phyloP scores from a whole-genome alignment of 768 basidiomycete species.

The Heimioporus sp. region DNA sequence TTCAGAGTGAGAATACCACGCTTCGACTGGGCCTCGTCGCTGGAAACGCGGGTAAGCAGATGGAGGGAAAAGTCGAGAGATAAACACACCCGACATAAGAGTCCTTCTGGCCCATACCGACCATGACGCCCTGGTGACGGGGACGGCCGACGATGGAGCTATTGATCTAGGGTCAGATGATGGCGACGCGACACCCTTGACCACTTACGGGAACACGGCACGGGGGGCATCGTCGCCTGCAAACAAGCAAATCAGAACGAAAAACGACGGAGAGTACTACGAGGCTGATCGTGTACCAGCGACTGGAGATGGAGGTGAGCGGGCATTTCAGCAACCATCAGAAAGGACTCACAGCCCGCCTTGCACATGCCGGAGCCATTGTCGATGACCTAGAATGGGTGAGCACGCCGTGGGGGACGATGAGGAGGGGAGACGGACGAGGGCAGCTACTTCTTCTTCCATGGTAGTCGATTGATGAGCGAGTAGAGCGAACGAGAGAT shows the following conservation, averaged over 20 bases:
- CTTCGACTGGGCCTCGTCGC: conserved; percentile 92
- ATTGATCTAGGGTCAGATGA: conserved; percentile 12
- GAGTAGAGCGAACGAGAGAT: conserved; percentile 13
- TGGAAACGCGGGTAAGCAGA: conserved; percentile 28
- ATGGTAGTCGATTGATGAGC: conserved; percentile 35
- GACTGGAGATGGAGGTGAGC: conserved; percentile 41
- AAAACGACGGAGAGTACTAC: background rate
- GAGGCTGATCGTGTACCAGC: conserved; percentile 46
- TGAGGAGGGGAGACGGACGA: conserved; percentile 31
- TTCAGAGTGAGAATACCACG: conserved; percentile 92
- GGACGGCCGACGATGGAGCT: conserved; percentile 94
- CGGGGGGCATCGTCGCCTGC: conserved; percentile 86
- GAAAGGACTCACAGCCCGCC: conserved; percentile 82
- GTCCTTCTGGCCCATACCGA: conserved; percentile 96
- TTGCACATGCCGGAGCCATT: conserved; percentile 99
- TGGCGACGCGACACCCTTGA: conserved; percentile 4
- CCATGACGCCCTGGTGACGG: conserved; percentile 94
- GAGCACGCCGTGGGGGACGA: background rate
- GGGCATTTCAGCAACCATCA: conserved; percentile 4
- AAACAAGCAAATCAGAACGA: conserved; percentile 18
- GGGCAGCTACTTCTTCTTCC: conserved; percentile 67
- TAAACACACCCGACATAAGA: conserved; percentile 82
- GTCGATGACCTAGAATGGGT: conserved; percentile 67
- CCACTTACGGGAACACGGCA: conserved; percentile 90
- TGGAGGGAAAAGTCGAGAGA: conserved; percentile 5